Base-by-base conservation (phyloP, 2,329 filamentous ascomycete genomes). In the Myriosclerotinia duriaeana region DNA sequence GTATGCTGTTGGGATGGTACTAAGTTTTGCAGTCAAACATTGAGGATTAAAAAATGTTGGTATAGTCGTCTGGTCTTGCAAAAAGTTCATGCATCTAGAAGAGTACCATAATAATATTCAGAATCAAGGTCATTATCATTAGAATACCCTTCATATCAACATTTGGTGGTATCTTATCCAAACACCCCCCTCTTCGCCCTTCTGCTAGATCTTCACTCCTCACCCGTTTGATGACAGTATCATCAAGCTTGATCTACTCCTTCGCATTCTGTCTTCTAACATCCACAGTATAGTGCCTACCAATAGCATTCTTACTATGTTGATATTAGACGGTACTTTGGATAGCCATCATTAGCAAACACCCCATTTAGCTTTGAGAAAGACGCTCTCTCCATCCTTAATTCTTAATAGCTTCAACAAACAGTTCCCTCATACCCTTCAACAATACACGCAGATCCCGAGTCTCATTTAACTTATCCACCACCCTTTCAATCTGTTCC, bases 351-450 rank as follows among this genome's bases (percentile, higher is more conserved):
- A 5, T 34, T 2, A 34, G 4, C 30, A 34, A 34, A 34, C 30
- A 34, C 2, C 30, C 30, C 30, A 34, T 34, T 34, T 34, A 34
- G 30, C 30, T 34, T 6, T 34, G 30, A 6, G 30, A 5, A 34
- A 34, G 30, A 6, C 30, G 4, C 5, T 12, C 17, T 15, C 14
- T 12, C 14, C 6, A 11, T 12, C 26, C 15, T 72, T 59, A 73
- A 50, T 54, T 67, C 46, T 74, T 87, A 78, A 88, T 82, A 22
- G 85, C 84, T 76, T 89, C 87, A 0, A 87, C 86, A 79, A 95
- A 94, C 66, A 94, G 76, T 77, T 90, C 88, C 71, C 91, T 83
- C 90, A 96, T 95, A 3, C 89, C 89, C 80, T 94, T 95, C 67
- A 95, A 79, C 76, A 95, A 83, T 52, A 84, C 81, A 5, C 85